phyloP scores from a whole-genome alignment of 345 rosid species.

The Zanthoxylum bungeanum region DNA sequence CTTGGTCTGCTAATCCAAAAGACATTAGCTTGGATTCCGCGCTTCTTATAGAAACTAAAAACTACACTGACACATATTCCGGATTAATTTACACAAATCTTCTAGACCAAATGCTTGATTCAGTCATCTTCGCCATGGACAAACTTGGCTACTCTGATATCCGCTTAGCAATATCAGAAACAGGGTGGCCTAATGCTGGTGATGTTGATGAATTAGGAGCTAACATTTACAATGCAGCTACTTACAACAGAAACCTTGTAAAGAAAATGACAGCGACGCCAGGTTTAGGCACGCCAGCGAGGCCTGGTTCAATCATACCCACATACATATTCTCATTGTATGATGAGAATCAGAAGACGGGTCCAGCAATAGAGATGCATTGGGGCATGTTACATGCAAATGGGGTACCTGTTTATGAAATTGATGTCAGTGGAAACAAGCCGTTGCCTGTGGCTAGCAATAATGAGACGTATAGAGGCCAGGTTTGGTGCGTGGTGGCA shows the following conservation, averaged over 20 bases:
- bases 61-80: slow-evolving; percentile 52
- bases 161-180: slow-evolving; percentile 60
- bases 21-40: slow-evolving; percentile 43
- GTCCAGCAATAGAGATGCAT: slow-evolving; percentile 74
- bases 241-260: slow-evolving; percentile 67
- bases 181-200: slow-evolving; percentile 84
- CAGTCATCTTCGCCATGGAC: slow-evolving; percentile 50
- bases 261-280: slow-evolving; percentile 42
- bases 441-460: slow-evolving; percentile 46
- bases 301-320: slow-evolving; percentile 53
- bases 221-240: slow-evolving; percentile 64
- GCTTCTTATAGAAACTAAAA: slow-evolving; percentile 38
- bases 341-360: slow-evolving; percentile 64
- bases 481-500: slow-evolving; percentile 63
- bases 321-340: slow-evolving; percentile 63
- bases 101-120: slow-evolving; percentile 83
- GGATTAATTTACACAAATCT: slow-evolving; percentile 57
- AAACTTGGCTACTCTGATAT: slow-evolving; percentile 54
- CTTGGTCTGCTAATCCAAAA: slow-evolving; percentile 54
- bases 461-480: slow-evolving; percentile 49
- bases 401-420: slow-evolving; percentile 45
- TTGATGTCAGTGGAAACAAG: slow-evolving; percentile 51
- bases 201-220: slow-evolving; percentile 70
- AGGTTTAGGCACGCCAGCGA: slow-evolving; percentile 67
- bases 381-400: slow-evolving; percentile 62